Conservation (phyloP, 257 asterid genomes). For the Dorcoceras hygrometricum region DNA sequence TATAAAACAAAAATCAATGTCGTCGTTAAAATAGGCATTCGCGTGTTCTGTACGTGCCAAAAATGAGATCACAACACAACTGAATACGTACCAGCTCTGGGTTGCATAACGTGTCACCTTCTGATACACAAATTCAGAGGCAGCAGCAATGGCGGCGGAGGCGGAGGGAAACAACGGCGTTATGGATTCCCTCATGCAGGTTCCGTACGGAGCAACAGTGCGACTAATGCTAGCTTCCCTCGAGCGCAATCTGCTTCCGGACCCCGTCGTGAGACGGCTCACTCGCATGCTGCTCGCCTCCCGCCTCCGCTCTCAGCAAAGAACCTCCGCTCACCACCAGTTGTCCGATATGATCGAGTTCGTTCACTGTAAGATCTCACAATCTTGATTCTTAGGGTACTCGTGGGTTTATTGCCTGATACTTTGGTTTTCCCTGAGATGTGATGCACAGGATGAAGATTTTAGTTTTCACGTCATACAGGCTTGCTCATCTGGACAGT, state of each 20-base stretch:
- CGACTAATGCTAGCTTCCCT: constrained; percentile 66
- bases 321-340: constrained; percentile 53
- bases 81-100: too few species aligned
- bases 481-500: too few species aligned
- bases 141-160: constrained; percentile 24
- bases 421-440: too few species aligned
- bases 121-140: neutral
- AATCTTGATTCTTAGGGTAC: neutral
- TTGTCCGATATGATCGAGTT: constrained; percentile 58
- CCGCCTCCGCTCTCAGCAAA: constrained; percentile 80
- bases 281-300: constrained; percentile 64
- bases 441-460: neutral
- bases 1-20: too few species aligned
- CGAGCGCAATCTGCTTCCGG: constrained; percentile 84
- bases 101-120: neutral
- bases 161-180: constrained; percentile 27
- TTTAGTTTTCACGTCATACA: neutral
- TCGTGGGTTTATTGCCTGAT: too few species aligned
- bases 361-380: constrained; percentile 44
- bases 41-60: too few species aligned
- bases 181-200: constrained; percentile 41
- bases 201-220: constrained; percentile 71
- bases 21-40: too few species aligned
- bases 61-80: too few species aligned
- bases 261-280: constrained; percentile 72